These are phyloP conservation scores for Polyplosphaeria fusca DNA, from an alignment of 495 filamentous ascomycete genomes.

Conservation along the genomic window DNA sequence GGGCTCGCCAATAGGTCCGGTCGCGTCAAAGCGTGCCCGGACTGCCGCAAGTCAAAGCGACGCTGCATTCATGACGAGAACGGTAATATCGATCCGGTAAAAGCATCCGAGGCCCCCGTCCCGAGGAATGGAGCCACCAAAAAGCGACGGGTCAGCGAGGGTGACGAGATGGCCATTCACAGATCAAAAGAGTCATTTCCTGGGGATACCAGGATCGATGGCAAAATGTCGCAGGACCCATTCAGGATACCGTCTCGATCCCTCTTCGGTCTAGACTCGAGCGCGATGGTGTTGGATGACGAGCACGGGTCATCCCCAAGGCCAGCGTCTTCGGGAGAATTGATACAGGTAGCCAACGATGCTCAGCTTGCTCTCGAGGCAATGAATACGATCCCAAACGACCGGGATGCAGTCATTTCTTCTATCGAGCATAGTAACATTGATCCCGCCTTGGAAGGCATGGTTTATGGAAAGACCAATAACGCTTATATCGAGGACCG, in stretches of 20 bases:
- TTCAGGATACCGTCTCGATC: neutral
- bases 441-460: conserved; percentile 1
- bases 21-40: conserved; percentile 59
- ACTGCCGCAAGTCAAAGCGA: conserved; percentile 68
- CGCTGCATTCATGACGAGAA: conserved; percentile 67
- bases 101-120: conserved; percentile 57
- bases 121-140: conserved; percentile 54
- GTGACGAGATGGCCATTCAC: conserved; percentile 28
- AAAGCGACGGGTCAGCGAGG: conserved; percentile 48
- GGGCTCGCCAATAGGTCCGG: conserved; percentile 42
- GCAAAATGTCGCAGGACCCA: too few relatives aligned
- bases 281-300: conserved; percentile 36
- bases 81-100: conserved; percentile 61
- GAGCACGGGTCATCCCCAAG: conserved; percentile 36
- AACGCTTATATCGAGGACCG: neutral
- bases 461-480: neutral
- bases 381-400: conserved; percentile 28
- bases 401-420: conserved; percentile 15
- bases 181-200: conserved; percentile 21
- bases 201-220: neutral
- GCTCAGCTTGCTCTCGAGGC: conserved; percentile 37
- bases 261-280: conserved; percentile 47
- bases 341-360: neutral
- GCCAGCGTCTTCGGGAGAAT: conserved; percentile 41
- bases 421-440: conserved; percentile 19